A percentile compares a stretch with the other conserved stretches of the same genome.
These are phyloP conservation scores for Bombardia bombarda DNA, from an alignment of 495 filamentous ascomycete genomes.

Conservation along the genomic window DNA sequence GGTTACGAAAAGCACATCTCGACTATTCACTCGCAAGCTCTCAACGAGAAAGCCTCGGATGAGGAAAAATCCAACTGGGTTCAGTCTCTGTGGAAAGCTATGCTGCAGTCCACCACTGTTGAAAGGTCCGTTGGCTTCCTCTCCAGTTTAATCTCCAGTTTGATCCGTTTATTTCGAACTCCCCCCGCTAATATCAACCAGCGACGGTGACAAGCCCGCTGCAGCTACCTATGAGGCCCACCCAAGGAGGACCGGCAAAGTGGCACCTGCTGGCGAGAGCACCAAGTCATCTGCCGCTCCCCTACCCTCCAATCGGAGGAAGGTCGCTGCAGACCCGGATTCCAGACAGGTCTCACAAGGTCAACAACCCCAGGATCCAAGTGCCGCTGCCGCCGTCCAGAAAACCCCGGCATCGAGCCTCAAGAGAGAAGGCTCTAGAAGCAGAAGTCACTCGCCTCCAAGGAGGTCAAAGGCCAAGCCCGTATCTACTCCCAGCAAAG, in stretches of 20 bases:
- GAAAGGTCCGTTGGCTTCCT: background rate
- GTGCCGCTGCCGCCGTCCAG: background rate
- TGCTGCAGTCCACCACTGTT: background rate
- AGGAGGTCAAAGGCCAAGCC: constrained; percentile 12
- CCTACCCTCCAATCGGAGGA: constrained; percentile 4
- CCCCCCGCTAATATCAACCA: background rate
- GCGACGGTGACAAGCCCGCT: constrained; percentile 1
- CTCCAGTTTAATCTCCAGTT: no score
- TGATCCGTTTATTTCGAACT: background rate
- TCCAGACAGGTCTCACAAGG: background rate
- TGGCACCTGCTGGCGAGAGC: constrained; percentile 1
- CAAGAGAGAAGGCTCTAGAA: constrained; percentile 12
- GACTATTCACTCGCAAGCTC: background rate
- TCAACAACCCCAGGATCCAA: background rate
- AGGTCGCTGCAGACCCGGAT: constrained; percentile 2
- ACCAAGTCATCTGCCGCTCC: background rate
- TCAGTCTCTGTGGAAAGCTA: background rate
- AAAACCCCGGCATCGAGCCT: constrained; percentile 9
- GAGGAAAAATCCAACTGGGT: constrained; percentile 5
- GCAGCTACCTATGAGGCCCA: background rate
- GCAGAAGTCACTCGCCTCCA: constrained; percentile 11
- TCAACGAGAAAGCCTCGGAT: constrained; percentile 4
- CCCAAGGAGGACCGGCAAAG: background rate
- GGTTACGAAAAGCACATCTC: constrained; percentile 3
- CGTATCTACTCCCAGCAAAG: background rate